Percentiles rank a stretch among this genome's conserved stretches.
Evolutionary conservation across 1,284 basidiomycete species (phyloP).

Genomic region (Apiotrichum akiyoshidainum): DNA sequence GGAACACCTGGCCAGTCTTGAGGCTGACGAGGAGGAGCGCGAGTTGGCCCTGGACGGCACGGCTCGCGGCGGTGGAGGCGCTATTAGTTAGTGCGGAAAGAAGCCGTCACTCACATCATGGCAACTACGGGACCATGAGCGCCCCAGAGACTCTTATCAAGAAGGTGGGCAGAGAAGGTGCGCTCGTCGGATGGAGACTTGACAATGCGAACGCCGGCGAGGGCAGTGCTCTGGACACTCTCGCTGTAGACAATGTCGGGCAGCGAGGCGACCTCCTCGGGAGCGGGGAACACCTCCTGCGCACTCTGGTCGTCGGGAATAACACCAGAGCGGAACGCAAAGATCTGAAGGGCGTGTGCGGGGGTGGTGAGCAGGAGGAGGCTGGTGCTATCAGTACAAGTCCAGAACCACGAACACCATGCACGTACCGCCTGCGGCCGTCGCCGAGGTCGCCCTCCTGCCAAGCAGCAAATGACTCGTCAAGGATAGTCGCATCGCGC

Average conservation of each 20-base stretch:
- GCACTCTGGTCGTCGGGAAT: conserved; percentile 39
- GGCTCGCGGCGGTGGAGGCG: conserved; percentile 1
- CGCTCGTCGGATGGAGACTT: conserved; percentile 6
- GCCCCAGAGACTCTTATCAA: conserved; percentile 12
- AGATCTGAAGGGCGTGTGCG: conserved; percentile 35
- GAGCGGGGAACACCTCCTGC: conserved; percentile 30
- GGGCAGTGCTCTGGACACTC: conserved; percentile 2
- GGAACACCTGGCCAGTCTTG: conserved; percentile 26
- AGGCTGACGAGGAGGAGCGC: conserved; percentile 30
- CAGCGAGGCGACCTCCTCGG: conserved; percentile 37
- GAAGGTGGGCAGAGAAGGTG: conserved; percentile 15
- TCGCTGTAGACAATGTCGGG: conserved; percentile 26
- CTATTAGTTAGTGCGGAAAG: background rate
- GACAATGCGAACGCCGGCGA: background rate
- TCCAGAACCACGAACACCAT: background rate
- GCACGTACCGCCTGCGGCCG: conserved; percentile 17
- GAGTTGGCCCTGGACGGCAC: conserved; percentile 12
- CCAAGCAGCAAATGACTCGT: conserved; percentile 25
- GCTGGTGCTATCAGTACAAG: conserved; percentile 19
- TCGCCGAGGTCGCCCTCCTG: conserved; percentile 34
- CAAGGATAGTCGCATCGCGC: background rate
- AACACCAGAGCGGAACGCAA: conserved; percentile 17
- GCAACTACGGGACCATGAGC: conserved; percentile 21
- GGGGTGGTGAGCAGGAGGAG: conserved; percentile 30
- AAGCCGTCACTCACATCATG: conserved; percentile 21